Base-by-base conservation (phyloP, 2,329 filamentous ascomycete species). In the Fusarium sp. region DNA sequence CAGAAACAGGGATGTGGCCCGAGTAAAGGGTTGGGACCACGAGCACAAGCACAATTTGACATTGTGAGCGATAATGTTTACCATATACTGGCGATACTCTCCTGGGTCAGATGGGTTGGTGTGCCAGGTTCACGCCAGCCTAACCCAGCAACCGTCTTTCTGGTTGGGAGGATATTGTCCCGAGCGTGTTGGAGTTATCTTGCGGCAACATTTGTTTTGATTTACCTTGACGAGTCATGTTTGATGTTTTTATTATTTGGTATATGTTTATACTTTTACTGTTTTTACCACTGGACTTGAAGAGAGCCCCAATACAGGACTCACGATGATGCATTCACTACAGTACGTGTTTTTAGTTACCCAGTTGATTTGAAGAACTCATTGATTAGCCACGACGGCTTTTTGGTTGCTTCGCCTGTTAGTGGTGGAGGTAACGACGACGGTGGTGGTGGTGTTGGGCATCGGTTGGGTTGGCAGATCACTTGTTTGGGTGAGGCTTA, bases 41-140 rank as follows among this genome's bases (percentile, higher is more conserved):
- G 56, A 64, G 50, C 46, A 53, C 44, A 61, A 64, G 50, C 54
- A 53, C 60, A 63, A 72, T 67, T 67, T 69, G 63, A 57, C 59
- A 71, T 70, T 72, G 65, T 71, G 72, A 72, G 74, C 71, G 72
- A 74, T 74, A 74, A 74, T 74, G 72, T 73, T 72, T 74, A 72
- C 71, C 56, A 56, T 69, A 62, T 71, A 70, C 56, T 61, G 63
- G 58, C 65, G 63, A 68, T 58, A 50, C 54, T 57, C 52, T 63
- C 58, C 44, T 50, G 44, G 48, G 54, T 66, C 49, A 43, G 41
- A 19, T 43, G 40, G 48, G 56, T 53, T 64, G 61, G 57, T 58
- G 61, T 59, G 48, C 47, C 56, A 65, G 46, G 60, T 58, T 52
- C 51, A 43, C 63, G 56, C 55, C 55, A 54, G 62, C 56, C 62